Evolutionary conservation across 371 early-diverging fungal species (phyloP).

Genomic region (Syncephalastrum monosporum): DNA sequence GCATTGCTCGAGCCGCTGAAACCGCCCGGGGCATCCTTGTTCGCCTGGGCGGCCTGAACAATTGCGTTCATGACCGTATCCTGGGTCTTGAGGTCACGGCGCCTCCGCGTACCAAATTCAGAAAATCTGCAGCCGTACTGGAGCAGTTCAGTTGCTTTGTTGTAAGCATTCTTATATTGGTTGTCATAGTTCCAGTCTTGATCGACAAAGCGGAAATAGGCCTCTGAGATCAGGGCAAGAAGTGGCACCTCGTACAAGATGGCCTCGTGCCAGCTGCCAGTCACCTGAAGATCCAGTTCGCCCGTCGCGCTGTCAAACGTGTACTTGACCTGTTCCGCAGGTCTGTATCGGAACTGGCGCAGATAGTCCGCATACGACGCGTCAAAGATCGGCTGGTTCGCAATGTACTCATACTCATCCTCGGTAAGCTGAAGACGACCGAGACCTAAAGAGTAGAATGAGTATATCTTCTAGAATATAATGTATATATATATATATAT

Average conservation of each 20-base stretch:
- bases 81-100: constrained; percentile 70
- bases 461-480: too few relatives aligned
- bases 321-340: constrained; percentile 53
- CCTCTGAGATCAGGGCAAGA: constrained; percentile 69
- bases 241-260: constrained; percentile 80
- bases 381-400: constrained; percentile 49
- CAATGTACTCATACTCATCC: constrained; percentile 58
- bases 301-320: constrained; percentile 29
- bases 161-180: constrained; percentile 53
- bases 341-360: constrained; percentile 55
- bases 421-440: constrained; percentile 37
- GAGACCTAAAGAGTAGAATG: constrained; percentile 20
- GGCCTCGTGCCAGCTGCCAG: constrained; percentile 68
- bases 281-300: constrained; percentile 49
- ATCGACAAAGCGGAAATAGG: constrained; percentile 70
- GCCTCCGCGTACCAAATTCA: constrained; percentile 78
- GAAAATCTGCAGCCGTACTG: constrained; percentile 66
- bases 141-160: constrained; percentile 53
- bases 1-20: constrained; percentile 74
- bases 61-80: constrained; percentile 60
- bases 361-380: constrained; percentile 61
- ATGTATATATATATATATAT: neutral
- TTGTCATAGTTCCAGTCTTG: constrained; percentile 68
- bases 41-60: constrained; percentile 18
- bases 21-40: constrained; percentile 34